These are phyloP conservation scores for Tetrahymena malaccensis DNA, from an alignment of 73 alveolate genomes.

Conservation along the genomic window DNA sequence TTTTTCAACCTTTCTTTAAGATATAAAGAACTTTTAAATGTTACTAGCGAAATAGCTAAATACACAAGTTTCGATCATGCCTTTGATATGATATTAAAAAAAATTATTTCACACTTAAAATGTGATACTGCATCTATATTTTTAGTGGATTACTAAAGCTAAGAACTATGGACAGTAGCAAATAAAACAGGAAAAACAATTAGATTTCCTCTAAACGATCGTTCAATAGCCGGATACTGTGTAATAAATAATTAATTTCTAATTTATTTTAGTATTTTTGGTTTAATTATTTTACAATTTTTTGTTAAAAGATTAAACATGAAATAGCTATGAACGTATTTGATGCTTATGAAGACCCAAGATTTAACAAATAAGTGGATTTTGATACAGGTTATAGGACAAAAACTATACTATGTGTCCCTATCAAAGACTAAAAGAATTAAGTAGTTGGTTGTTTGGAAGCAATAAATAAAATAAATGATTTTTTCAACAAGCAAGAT, in stretches of 20 bases:
- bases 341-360: conserved; percentile 72
- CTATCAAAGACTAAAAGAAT: conserved; percentile 49
- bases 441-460: conserved; percentile 67
- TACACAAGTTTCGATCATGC: neutral
- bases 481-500: conserved; percentile 44
- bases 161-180: neutral
- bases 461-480: conserved; percentile 58
- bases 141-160: neutral
- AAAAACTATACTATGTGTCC: conserved; percentile 65
- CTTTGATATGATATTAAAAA: neutral
- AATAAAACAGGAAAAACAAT: neutral
- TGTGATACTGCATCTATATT: neutral
- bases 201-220: neutral
- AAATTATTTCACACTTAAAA: neutral
- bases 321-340: conserved; percentile 45
- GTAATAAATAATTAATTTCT: neutral
- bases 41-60: neutral
- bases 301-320: neutral
- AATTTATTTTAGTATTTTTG: too few relatives aligned
- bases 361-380: conserved; percentile 57
- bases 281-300: neutral
- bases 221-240: neutral
- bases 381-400: conserved; percentile 53
- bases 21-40: neutral
- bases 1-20: neutral